Base-by-base conservation (phyloP, 306 rosid genomes). In the Benincasa hispida region DNA sequence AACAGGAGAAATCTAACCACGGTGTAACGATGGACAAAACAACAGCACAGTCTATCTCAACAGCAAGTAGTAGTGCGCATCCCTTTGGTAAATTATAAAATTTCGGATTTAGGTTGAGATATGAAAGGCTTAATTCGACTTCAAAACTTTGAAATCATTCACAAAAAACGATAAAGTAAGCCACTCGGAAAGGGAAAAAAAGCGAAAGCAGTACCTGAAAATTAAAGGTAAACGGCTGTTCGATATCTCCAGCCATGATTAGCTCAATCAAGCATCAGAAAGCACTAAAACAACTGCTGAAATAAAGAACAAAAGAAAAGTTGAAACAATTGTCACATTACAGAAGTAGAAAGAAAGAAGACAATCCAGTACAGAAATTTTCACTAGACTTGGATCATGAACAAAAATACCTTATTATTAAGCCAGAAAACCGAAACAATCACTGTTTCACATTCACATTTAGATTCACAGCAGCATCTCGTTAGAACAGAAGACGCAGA, bases 181-280 rank as follows among this genome's bases (percentile, higher is more conserved):
- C 28, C 18, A 66, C 19, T 0, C 0, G 10, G 45, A 67, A 51
- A 60, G 42, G n/a, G 2, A 25, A 37, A 25, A 53, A 37, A 41
- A 57, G 32, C 55, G 62, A 10, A 56, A 57, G 61, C 35, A 21
- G 72, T 65, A 89, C 95, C 97, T 83, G 90, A 76, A 85, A 83
- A 79, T 87, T 70, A 70, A 84, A 77, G 83, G 77, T 79, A 76
- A 84, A 80, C 19, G 95, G 80, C 35, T 88, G 90, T 80, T 84
- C 87, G 75, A 83, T 74, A 78, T 85, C 91, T 80, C 87, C 93
- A 75, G 89, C 94, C 97, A 91, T 91, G 61, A 65, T 77, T 67
- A 72, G 74, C 55, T 0, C 51, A 51, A 42, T 41, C 67, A 63
- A 62, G 78, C 78, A 72, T 51, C 66, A 51, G 79, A 83, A 70